Base-by-base conservation (phyloP, 1,284 basidiomycete genomes). In the Moniliophthora roreri region DNA sequence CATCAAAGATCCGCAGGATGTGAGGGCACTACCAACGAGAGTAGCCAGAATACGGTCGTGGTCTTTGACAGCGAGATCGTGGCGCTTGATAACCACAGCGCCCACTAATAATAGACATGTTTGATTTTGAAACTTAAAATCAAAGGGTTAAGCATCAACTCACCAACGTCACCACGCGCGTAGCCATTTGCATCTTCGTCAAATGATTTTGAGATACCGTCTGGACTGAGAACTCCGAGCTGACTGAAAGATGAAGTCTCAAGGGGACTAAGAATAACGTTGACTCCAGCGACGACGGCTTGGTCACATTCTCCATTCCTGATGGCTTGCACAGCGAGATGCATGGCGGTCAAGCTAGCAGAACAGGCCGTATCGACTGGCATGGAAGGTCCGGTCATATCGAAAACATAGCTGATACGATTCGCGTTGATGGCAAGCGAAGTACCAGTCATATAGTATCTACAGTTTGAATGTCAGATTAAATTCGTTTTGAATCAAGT, bases 281-380 rank as follows among this genome's bases (percentile, higher is more conserved):
- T 46, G 24, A 46, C 44, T 10, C 73, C 76, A 10, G 69, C 76
- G 21, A 81, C 72, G 3, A 81, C 64, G 1, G 78, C 79, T 16
- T 75, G 70, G 26, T 77, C 72, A 42, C 79, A 72, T 44, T 81
- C 78, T 3, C 77, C 78, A 35, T 63, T 62, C 23, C 62, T 64
- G 2, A 81, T 62, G 0, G 76, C 72, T 35, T 72, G 71, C 2
- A 78, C 67, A 1, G 78, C 78, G n/a, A 80, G 68, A 58, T 81
- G 77, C 38, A 74, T 67, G 4, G 75, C 76, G 5, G 69, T 74
- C 5, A 77, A 62, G 36, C 69, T 72, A 28, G 76, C 78, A 45
- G 74, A 78, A 57, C 80, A 81, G 5, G 76, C 79, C 0, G 79
- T 80, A 56, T 81, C 79, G 0, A 73, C 60, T 10, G 76, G 73